These are phyloP conservation scores for Gymnopilus dilepis DNA, from an alignment of 768 basidiomycete species.

Conservation along the genomic window DNA sequence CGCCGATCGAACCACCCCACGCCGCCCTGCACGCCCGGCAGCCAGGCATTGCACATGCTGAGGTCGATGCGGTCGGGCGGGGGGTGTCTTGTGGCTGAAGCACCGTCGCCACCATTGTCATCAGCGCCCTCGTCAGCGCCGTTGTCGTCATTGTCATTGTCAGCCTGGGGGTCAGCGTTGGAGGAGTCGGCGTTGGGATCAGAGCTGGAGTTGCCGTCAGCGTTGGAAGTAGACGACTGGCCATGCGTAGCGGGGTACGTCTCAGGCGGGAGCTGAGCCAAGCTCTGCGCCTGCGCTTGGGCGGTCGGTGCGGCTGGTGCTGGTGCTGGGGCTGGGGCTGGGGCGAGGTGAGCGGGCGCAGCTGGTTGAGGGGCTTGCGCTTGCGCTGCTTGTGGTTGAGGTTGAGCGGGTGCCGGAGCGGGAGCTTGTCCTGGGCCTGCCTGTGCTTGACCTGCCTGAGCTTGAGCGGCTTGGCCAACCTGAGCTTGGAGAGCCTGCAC, in stretches of 20 bases:
- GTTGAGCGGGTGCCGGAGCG: not conserved
- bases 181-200: too few relatives aligned
- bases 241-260: not conserved
- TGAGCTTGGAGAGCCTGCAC: not conserved
- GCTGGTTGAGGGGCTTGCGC: not conserved
- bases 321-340: not conserved
- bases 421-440: not conserved
- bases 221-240: too few relatives aligned
- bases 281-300: not conserved
- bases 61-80: slow-evolving; percentile 27
- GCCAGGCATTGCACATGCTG: slow-evolving; percentile 45
- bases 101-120: too few relatives aligned
- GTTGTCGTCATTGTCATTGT: too few relatives aligned
- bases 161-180: not conserved
- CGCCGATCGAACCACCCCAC: slow-evolving; percentile 17
- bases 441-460: not conserved
- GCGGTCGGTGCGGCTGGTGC: not conserved
- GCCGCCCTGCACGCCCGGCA: slow-evolving; percentile 37
- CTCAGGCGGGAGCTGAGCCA: not conserved
- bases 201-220: too few relatives aligned
- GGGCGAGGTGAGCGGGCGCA: not conserved
- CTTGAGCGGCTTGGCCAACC: not conserved
- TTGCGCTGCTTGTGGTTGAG: not conserved
- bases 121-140: too few relatives aligned
- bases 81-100: too few relatives aligned